These are phyloP conservation scores for Alternaria longipes DNA, from an alignment of 2,329 filamentous ascomycete species.

Conservation along the genomic window DNA sequence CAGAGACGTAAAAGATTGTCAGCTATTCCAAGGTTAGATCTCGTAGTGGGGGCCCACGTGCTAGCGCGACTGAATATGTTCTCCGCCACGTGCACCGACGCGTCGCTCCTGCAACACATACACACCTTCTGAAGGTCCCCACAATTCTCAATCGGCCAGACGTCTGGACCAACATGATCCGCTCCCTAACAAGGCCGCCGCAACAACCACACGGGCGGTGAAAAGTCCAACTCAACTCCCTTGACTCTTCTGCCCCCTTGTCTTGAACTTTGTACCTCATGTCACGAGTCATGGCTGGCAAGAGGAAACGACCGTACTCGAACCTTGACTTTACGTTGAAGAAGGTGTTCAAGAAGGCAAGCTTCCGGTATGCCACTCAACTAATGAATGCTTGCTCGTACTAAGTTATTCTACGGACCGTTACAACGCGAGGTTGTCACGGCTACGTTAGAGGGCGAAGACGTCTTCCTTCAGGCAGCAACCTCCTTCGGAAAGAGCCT, in stretches of 20 bases:
- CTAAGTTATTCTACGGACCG: conserved; percentile 64
- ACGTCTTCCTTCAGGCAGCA: conserved; percentile 93
- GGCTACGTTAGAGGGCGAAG: conserved; percentile 80
- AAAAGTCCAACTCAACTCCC: background rate
- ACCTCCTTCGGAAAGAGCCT: conserved; percentile 92
- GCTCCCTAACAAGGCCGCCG: background rate
- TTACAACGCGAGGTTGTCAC: conserved; percentile 87
- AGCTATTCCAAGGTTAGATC: background rate
- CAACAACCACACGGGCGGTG: background rate
- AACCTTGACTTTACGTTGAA: conserved; percentile 80
- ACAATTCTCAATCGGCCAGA: background rate
- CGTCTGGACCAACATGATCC: conserved; percentile 9
- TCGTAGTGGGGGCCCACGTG: conserved; percentile 26
- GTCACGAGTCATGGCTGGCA: conserved; percentile 40
- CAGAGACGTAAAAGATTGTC: background rate
- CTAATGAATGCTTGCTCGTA: background rate
- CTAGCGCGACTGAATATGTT: conserved; percentile 23
- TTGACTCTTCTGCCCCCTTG: background rate
- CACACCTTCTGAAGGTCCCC: background rate
- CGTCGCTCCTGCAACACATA: conserved; percentile 4
- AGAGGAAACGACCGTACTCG: conserved; percentile 41
- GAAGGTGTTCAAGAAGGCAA: conserved; percentile 75
- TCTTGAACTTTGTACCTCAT: background rate
- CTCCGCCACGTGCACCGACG: conserved; percentile 17
- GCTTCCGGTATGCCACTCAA: conserved; percentile 69